Evolutionary conservation across 1,139 yeast genomes (phyloP).

Genomic region (Zygosaccharomyces sapae): DNA sequence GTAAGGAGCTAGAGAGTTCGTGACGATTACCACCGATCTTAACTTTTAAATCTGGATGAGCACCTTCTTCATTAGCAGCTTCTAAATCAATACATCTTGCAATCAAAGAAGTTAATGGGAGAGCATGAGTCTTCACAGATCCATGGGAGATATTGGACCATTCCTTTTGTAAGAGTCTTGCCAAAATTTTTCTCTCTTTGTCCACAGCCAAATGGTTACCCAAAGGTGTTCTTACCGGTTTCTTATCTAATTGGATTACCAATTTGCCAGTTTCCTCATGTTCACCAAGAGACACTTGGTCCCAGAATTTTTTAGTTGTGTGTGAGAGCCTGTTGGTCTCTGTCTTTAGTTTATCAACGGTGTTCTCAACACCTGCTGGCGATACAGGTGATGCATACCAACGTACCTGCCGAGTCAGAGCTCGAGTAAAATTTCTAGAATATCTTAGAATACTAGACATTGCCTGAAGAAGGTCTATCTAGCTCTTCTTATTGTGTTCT

Average conservation of each 20-base stretch:
- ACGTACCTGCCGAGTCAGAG: slow-evolving; percentile 4
- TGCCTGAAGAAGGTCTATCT: not conserved
- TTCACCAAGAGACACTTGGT: slow-evolving; percentile 54
- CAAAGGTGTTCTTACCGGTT: slow-evolving; percentile 77
- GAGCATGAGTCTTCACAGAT: slow-evolving; percentile 69
- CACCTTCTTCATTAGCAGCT: slow-evolving; percentile 23
- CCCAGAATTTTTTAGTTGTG: slow-evolving; percentile 81
- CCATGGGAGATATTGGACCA: slow-evolving; percentile 75
- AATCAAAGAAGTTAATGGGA: slow-evolving; percentile 83
- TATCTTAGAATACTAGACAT: slow-evolving; percentile 8
- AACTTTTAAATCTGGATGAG: slow-evolving; percentile 48
- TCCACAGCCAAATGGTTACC: slow-evolving; percentile 73
- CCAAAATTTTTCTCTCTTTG: slow-evolving; percentile 53
- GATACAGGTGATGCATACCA: slow-evolving; percentile 9
- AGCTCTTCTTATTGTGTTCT: not conserved
- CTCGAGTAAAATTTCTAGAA: not conserved
- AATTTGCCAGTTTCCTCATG: slow-evolving; percentile 34
- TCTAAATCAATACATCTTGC: slow-evolving; percentile 78
- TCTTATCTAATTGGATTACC: slow-evolving; percentile 64
- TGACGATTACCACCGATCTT: slow-evolving; percentile 56
- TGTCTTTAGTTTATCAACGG: slow-evolving; percentile 48
- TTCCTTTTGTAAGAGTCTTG: slow-evolving; percentile 76
- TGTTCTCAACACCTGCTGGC: slow-evolving; percentile 39
- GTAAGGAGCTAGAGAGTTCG: slow-evolving; percentile 51
- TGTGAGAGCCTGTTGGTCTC: slow-evolving; percentile 71